Evolutionary conservation across 2,329 filamentous ascomycete species (phyloP), one percentile per base, ranked within the genome.

Genomic region (Coleophoma eucalyptorum): DNA sequence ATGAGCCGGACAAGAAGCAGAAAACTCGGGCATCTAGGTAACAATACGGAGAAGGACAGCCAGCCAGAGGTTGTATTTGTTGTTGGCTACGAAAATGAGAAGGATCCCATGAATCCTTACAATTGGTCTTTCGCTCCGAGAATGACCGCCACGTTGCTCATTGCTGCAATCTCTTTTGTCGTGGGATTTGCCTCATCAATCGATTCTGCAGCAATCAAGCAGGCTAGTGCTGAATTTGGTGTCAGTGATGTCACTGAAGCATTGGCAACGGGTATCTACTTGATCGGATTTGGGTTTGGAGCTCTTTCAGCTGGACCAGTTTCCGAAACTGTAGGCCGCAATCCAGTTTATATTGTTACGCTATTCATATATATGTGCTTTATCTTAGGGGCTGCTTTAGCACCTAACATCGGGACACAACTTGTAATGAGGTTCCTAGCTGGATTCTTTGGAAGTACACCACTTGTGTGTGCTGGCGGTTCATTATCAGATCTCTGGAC

Each of bases 141-240:
- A 1, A 55, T 74, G 5, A 57, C 62, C 5, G 67, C 68, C 1
- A 76, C 72, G 0, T 46, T 74, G 0, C 63, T 75, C 13, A 71
- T 78, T 3, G 70, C 72, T 0, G 48, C 65, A 2, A 76, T 84
- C 31, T 77, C 70, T 0, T 73, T 77, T 26, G 70, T 77, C 0
- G 76, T 81, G 0, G 72, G 72, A 3, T 67, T 73, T 1, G 77
- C 78, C 0, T 77, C 74, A 4, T 73, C 77, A 0, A 79, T 83
- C 38, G 77, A 81, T 49, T 74, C 76, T 1, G 70, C 70, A 0
- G 74, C 76, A 1, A 54, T 78, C 0, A 66, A 67, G 0, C 70
- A 76, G 53, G 77, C 74, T 0, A 68, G 71, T 0, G 56, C 55
- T 18, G 71, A 72, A 0, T 75, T 80, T 42, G 67, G 70, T 0